Base-by-base conservation (phyloP, 2,329 filamentous ascomycete species). In the Botrytis tulipae region DNA sequence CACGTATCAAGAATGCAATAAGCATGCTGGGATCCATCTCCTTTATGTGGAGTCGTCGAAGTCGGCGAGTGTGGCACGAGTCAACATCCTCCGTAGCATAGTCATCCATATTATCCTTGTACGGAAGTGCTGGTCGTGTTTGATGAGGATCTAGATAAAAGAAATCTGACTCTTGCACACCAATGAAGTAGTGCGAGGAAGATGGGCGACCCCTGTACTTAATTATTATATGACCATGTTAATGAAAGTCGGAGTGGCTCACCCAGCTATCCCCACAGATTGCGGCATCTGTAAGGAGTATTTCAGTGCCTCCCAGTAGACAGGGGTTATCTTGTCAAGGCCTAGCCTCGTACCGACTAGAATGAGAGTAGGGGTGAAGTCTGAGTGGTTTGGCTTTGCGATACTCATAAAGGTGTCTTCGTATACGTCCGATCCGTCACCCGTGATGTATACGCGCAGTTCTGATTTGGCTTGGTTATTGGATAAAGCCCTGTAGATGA, bases 11-110 rank as follows among this genome's bases (percentile, higher is more conserved):
- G 79, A 98, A 98, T 7, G 94, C 95, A 76, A 99, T 93, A 60
- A 99, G 84, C 96, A 99, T 99, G 80, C 94, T 98, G 0, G 96
- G 96, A 79, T 99, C 96, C 93, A 99, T 96, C 80, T 98, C 95
- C 74, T 90, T 90, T 67, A 99, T 87, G 77, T 96, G 91, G 44
- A 99, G 86, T 73, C 92, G 89, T 54, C 95, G 90, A 29, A 99
- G 84, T 66, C 95, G 91, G 69, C 93, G 89, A 0, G 95, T 98
- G 81, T 99, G 95, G 80, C 94, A 98, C 0, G 92, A 92, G 72
- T 91, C 88, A 25, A 97, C 82, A 74, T 98, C 94, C 78, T 93
- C 91, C 12, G 85, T 79, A 0, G 90, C 90, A 79, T 94, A 93
- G 1, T 89, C 83, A 10, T 84, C 82, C 0, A 86, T 81, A 66